phyloP scores from a whole-genome alignment of 345 rosid species.

The Ricinus communis region DNA sequence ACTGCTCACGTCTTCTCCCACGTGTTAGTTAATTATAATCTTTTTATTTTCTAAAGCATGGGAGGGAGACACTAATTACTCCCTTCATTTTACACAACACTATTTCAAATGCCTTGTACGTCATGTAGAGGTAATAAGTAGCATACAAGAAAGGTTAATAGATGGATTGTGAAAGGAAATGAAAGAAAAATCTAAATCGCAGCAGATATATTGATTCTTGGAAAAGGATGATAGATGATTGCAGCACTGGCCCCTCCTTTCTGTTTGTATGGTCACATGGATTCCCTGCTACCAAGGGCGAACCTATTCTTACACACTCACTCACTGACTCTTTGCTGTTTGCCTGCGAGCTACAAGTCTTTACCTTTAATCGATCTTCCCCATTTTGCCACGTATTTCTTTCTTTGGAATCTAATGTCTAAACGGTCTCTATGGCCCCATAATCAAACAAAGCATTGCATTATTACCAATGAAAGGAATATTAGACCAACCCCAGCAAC shows the following conservation, averaged over 20 bases:
- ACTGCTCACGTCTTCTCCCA: too few relatives aligned
- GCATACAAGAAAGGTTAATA: too few relatives aligned
- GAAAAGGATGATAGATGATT: not conserved
- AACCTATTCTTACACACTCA: not conserved
- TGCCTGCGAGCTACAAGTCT: not conserved
- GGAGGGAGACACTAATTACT: too few relatives aligned
- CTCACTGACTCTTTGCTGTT: conserved; percentile 7
- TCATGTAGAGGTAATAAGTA: too few relatives aligned
- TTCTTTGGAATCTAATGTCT: not conserved
- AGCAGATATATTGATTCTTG: too few relatives aligned
- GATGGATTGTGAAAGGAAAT: too few relatives aligned
- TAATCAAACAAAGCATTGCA: not conserved
- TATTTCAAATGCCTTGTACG: too few relatives aligned
- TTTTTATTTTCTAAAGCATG: too few relatives aligned
- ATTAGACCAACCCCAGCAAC: not conserved
- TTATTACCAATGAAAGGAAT: conserved; percentile 16
- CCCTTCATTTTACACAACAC: too few relatives aligned
- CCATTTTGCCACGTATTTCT: conserved; percentile 13
- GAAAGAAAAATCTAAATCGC: too few relatives aligned
- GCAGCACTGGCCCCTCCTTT: conserved; percentile 5
- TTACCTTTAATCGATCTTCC: not conserved
- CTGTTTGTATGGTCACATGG: conserved; percentile 15
- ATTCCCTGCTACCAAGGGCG: conserved; percentile 13
- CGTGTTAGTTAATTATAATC: too few relatives aligned
- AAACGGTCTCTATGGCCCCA: not conserved